A percentile compares a stretch with the other conserved stretches of the same genome.
Evolutionary conservation across 768 basidiomycete genomes (phyloP).

Genomic region (Mycena rebaudengoi): DNA sequence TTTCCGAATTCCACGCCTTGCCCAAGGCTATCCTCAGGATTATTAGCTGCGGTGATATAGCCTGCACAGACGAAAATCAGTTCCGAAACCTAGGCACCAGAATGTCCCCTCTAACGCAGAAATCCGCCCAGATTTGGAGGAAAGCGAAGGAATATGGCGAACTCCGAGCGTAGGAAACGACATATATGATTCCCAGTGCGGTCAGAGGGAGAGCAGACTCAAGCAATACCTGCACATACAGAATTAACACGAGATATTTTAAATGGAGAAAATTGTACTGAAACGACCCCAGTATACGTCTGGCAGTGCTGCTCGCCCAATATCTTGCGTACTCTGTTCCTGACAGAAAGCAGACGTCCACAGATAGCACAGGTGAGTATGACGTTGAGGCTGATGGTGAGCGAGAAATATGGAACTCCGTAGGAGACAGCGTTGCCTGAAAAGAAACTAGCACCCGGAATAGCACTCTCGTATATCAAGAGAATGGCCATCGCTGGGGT

Average conservation of each 20-base stretch:
- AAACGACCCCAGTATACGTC: conserved; percentile 34
- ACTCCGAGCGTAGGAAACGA: conserved; percentile 36
- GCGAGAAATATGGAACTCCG: conserved; percentile 40
- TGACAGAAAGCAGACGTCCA: conserved; percentile 32
- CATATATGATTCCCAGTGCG: conserved; percentile 36
- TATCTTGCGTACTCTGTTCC: conserved; percentile 25
- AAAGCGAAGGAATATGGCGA: conserved; percentile 36
- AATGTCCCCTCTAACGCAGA: conserved; percentile 34
- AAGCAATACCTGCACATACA: conserved; percentile 31
- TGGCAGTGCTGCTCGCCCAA: conserved; percentile 34
- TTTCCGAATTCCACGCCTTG: conserved; percentile 27
- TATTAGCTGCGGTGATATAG: conserved; percentile 29
- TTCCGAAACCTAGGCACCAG: background rate
- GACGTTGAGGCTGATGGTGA: conserved; percentile 42
- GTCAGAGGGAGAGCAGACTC: conserved; percentile 43
- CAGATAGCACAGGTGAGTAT: conserved; percentile 42
- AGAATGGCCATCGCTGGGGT: conserved; percentile 38
- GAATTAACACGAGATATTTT: background rate
- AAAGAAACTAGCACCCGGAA: conserved; percentile 40
- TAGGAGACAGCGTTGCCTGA: conserved; percentile 35
- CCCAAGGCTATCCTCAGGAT: conserved; percentile 30
- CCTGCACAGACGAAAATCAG: background rate
- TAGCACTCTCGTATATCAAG: conserved; percentile 37
- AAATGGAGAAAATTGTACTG: background rate
- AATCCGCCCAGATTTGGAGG: conserved; percentile 42